Evolutionary conservation across 495 filamentous ascomycete species (phyloP).

Genomic region (Penicillium canariense): DNA sequence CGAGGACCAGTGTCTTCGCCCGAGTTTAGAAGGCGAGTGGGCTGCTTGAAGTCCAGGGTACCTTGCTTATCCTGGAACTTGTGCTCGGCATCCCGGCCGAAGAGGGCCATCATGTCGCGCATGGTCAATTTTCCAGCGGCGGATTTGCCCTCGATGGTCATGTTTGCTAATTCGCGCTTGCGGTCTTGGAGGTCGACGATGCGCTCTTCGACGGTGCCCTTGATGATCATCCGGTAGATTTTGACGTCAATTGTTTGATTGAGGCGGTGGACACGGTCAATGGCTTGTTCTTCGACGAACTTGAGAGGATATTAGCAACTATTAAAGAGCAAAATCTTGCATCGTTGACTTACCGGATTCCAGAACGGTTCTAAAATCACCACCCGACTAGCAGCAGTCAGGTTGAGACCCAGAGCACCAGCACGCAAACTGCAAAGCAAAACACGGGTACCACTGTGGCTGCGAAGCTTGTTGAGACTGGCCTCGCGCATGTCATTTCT

Average conservation of each 20-base stretch:
- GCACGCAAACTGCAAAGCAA: slow-evolving; percentile 91
- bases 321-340: not conserved
- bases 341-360: slow-evolving; percentile 72
- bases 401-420: slow-evolving; percentile 87
- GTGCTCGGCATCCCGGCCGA: slow-evolving; percentile 72
- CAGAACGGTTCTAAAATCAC: slow-evolving; percentile 97
- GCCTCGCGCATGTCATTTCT: slow-evolving; percentile 89
- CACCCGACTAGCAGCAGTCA: slow-evolving; percentile 90
- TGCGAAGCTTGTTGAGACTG: slow-evolving; percentile 70
- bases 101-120: slow-evolving; percentile 90
- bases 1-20: slow-evolving; percentile 18
- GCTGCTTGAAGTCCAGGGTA: slow-evolving; percentile 32
- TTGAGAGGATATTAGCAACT: slow-evolving; percentile 23
- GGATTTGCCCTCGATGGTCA: slow-evolving; percentile 78
- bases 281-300: slow-evolving; percentile 98
- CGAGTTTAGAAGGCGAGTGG: slow-evolving; percentile 24
- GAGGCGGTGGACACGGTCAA: slow-evolving; percentile 94
- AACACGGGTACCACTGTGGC: slow-evolving; percentile 68
- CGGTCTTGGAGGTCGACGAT: slow-evolving; percentile 90
- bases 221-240: slow-evolving; percentile 89
- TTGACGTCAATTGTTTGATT: slow-evolving; percentile 92
- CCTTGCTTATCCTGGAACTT: slow-evolving; percentile 35
- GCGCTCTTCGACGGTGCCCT: slow-evolving; percentile 81
- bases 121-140: slow-evolving; percentile 78
- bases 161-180: slow-evolving; percentile 82